Conservation (phyloP, 1,139 yeast species). For the Arxiozyma bovina region DNA sequence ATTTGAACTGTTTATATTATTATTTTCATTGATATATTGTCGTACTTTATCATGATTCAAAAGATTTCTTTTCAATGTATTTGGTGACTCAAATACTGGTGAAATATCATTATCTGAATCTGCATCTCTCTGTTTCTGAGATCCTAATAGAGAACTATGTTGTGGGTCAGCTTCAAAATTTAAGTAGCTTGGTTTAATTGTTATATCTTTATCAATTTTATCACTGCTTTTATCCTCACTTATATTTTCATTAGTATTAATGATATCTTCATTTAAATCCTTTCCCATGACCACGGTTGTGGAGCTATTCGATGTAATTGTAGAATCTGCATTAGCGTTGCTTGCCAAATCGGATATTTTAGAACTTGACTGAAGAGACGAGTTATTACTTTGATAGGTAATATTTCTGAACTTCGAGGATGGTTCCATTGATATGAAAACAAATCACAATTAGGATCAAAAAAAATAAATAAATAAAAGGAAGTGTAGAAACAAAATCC, state of each 20-base stretch:
- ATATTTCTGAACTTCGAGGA: background rate
- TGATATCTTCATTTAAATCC: background rate
- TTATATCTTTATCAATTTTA: too few species aligned
- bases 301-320: background rate
- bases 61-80: background rate
- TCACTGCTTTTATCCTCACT: too few species aligned
- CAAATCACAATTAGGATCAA: background rate
- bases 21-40: background rate
- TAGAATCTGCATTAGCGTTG: background rate
- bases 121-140: background rate
- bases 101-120: constrained; percentile 1
- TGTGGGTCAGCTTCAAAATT: background rate
- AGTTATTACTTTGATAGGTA: background rate
- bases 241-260: background rate
- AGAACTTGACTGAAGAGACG: background rate
- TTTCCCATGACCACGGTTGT: background rate
- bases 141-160: background rate
- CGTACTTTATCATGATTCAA: background rate
- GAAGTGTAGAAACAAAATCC: background rate
- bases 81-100: background rate
- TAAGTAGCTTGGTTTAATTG: background rate
- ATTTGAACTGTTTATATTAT: background rate
- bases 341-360: background rate
- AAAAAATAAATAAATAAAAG: too few species aligned
- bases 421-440: background rate